These are phyloP conservation scores for Gossypium ekmanianum DNA, from an alignment of 345 rosid species.

Conservation along the genomic window DNA sequence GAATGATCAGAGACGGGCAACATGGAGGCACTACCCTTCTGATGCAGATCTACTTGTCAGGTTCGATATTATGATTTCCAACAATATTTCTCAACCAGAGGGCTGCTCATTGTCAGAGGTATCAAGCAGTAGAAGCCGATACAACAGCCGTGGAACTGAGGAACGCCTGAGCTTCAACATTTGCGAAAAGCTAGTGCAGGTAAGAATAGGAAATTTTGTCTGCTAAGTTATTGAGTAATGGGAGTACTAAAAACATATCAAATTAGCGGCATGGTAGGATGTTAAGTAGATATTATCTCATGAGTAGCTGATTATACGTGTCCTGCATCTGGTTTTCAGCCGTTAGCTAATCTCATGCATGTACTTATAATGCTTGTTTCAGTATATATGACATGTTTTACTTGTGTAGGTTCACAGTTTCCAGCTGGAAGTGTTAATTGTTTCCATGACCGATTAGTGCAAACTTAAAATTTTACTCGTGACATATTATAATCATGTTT, in stretches of 20 bases:
- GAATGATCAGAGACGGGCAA: slow-evolving; percentile 68
- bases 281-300: background rate
- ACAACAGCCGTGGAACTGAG: slow-evolving; percentile 50
- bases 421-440: background rate
- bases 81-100: slow-evolving; percentile 32
- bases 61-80: slow-evolving; percentile 54
- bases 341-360: background rate
- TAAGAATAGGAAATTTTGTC: slow-evolving; percentile 22
- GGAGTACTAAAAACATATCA: background rate
- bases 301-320: background rate
- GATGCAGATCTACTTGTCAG: slow-evolving; percentile 65
- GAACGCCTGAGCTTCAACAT: slow-evolving; percentile 77
- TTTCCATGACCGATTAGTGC: background rate
- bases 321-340: background rate
- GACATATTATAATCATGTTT: background rate
- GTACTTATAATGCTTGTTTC: background rate
- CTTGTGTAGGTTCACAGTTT: background rate
- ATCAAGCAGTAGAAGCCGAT: slow-evolving; percentile 42
- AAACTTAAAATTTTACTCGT: background rate
- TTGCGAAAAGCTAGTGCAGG: slow-evolving; percentile 90
- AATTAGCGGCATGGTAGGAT: background rate
- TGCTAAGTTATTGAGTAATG: background rate
- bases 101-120: slow-evolving; percentile 39
- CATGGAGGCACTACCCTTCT: slow-evolving; percentile 56
- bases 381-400: background rate